phyloP scores from a whole-genome alignment of 805 yeast genomes.

The Sungouiozyma ichnusensis region DNA sequence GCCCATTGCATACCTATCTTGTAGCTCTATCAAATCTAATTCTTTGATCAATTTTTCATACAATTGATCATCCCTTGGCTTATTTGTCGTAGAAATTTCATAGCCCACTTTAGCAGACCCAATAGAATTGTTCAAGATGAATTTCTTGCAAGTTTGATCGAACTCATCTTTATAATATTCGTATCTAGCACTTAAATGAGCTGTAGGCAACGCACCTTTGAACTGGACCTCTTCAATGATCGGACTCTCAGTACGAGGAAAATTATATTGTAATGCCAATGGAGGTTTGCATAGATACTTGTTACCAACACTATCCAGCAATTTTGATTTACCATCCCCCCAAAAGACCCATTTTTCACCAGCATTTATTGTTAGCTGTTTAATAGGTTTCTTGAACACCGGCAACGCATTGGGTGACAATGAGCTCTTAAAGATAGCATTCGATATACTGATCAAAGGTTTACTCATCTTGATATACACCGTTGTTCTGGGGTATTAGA shows the following conservation, averaged over 20 bases:
- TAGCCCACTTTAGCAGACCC: slow-evolving; percentile 36
- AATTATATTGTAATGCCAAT: slow-evolving; percentile 12
- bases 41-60: slow-evolving; percentile 36
- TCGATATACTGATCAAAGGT: slow-evolving; percentile 6
- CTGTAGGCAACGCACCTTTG: slow-evolving; percentile 39
- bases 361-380: slow-evolving; percentile 18
- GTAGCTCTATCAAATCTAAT: slow-evolving; percentile 46
- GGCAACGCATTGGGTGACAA: slow-evolving; percentile 27
- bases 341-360: slow-evolving; percentile 35
- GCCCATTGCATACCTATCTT: slow-evolving; percentile 72
- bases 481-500: no score
- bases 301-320: slow-evolving; percentile 19
- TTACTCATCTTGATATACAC: no score
- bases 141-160: slow-evolving; percentile 57
- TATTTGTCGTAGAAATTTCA: slow-evolving; percentile 23
- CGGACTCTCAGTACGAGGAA: slow-evolving; percentile 3
- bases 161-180: slow-evolving; percentile 79
- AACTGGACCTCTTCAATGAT: slow-evolving; percentile 32
- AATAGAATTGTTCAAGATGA: slow-evolving; percentile 41
- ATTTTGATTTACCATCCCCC: slow-evolving; percentile 24
- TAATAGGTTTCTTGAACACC: slow-evolving; percentile 16
- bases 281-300: slow-evolving; percentile 24
- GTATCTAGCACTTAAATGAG: slow-evolving; percentile 81
- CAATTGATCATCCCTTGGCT: slow-evolving; percentile 26
- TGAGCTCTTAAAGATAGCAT: slow-evolving; percentile 32